Evolutionary conservation across 495 filamentous ascomycete genomes (phyloP).

Genomic region (Hypoxylon perforatum): DNA sequence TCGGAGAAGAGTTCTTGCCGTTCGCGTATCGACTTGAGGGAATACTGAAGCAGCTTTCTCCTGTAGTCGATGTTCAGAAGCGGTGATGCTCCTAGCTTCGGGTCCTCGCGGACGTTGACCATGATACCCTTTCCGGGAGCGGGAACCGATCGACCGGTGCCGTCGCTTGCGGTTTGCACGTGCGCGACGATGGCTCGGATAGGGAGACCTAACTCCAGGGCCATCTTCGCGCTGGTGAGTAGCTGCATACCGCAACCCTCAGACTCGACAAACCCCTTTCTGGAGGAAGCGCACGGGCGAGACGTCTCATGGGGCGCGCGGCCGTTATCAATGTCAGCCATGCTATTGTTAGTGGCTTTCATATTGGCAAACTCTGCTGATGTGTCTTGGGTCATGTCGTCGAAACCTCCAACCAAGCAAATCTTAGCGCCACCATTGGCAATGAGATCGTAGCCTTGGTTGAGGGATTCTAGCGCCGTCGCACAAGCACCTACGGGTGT

Average conservation of each 20-base stretch:
- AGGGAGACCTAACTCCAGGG: constrained; percentile 95
- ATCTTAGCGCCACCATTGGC: constrained; percentile 95
- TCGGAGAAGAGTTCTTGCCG: constrained; percentile 90
- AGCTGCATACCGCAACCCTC: constrained; percentile 97
- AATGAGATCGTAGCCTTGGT: constrained; percentile 97
- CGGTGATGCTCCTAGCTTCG: constrained; percentile 86
- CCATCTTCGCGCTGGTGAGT: constrained; percentile 94
- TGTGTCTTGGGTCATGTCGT: constrained; percentile 98
- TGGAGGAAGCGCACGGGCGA: constrained; percentile 90
- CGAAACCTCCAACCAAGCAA: constrained; percentile 97
- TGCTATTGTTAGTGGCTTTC: constrained; percentile 96
- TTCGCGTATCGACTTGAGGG: constrained; percentile 87
- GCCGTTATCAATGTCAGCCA: constrained; percentile 92
- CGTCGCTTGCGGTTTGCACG: constrained; percentile 96
- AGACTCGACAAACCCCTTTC: constrained; percentile 98
- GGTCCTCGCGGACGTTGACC: constrained; percentile 89
- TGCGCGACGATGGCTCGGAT: constrained; percentile 93
- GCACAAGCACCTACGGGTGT: constrained; percentile 97
- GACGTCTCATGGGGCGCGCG: constrained; percentile 97
- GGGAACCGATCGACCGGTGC: constrained; percentile 97
- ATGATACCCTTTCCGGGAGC: constrained; percentile 96
- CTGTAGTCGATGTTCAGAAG: constrained; percentile 96
- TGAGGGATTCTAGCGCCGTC: constrained; percentile 93
- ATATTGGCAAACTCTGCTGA: constrained; percentile 99
- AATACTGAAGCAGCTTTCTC: constrained; percentile 86